Conservation (phyloP, 139 green algal species). For the Asterochloris erici region DNA sequence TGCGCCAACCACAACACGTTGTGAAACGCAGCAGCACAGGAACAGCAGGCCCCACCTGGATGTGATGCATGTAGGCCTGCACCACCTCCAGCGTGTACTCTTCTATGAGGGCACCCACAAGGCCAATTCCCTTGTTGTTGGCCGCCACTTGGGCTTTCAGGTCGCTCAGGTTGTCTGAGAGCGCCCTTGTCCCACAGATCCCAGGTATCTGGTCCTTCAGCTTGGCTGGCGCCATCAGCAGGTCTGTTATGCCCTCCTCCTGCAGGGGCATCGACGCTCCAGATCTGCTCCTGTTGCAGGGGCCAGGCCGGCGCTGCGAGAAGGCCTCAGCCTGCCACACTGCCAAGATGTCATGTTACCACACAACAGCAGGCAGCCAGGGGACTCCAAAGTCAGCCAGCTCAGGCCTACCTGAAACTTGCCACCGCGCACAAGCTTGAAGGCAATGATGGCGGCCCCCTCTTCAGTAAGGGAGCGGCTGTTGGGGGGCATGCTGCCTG, state of each 20-base stretch:
- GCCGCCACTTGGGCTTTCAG: conserved; percentile 94
- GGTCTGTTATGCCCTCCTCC: conserved; percentile 80
- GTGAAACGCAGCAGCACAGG: neutral
- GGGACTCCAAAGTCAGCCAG: neutral
- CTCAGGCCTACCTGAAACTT: conserved; percentile 61
- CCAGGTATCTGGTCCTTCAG: conserved; percentile 40
- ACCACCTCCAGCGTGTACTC: conserved; percentile 77
- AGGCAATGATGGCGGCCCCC: conserved; percentile 88
- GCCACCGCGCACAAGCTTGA: conserved; percentile 84
- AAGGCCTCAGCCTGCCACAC: neutral
- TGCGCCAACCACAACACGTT: too few species aligned
- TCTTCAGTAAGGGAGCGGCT: conserved; percentile 83
- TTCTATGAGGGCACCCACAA: conserved; percentile 84
- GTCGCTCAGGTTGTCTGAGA: conserved; percentile 93
- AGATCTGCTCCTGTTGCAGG: neutral
- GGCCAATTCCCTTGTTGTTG: conserved; percentile 87
- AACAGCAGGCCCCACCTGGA: conserved; percentile 54
- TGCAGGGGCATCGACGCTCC: conserved; percentile 23
- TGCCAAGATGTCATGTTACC: neutral
- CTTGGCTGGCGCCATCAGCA: conserved; percentile 74
- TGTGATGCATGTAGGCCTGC: conserved; percentile 93
- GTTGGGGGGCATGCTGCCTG: conserved; percentile 91
- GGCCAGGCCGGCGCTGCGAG: neutral
- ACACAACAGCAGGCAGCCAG: neutral
- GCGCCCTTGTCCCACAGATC: conserved; percentile 74